Base-by-base conservation (phyloP, 179 eudicot genomes). In the Amaranthus tricolor region DNA sequence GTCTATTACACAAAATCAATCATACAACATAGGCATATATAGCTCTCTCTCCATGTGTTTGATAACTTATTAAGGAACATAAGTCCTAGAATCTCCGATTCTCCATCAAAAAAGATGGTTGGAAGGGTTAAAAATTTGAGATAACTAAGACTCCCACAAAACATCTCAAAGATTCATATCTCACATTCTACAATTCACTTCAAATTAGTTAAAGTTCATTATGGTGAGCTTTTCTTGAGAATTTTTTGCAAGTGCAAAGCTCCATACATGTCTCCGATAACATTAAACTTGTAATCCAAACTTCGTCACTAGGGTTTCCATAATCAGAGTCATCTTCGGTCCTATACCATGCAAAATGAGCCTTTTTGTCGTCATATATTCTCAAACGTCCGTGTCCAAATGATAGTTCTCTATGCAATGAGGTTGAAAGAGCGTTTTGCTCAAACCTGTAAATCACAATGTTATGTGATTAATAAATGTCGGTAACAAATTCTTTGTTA, bases 351-450 rank as follows among this genome's bases (percentile, higher is more conserved):
- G 80, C 56, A 66, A 79, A 81, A 6, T 81, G 80, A 21, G 84
- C 84, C 78, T 77, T 81, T 72, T 81, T 81, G 68, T 69, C 69
- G 72, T 81, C 84, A 24, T 77, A 81, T 44, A 81, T 40, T 68
- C 74, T 81, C 70, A 81, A 66, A 9, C 84, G 84, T 1, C 84
- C 84, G n/a, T 81, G 84, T 7, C 84, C 84, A 7, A 81, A 64
- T 66, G 71, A 77, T 63, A 77, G 78, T 70, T 81, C 84, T 77
- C 77, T 77, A 67, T 77, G 78, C 58, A 77, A 13, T 62, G 83
- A 73, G 65, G 70, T 81, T 50, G 78, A 43, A 62, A 67, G 62
- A 13, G 65, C 40, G 0, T 51, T 49, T 44, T 63, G 56, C 75
- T 77, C 84, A 17, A 81, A 81, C 78, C 84, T 81, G 17, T 56